A percentile compares a stretch with the other conserved stretches of the same genome.
Conservation (phyloP, 78 protist genomes). For the Cavenderia fasciculata region DNA sequence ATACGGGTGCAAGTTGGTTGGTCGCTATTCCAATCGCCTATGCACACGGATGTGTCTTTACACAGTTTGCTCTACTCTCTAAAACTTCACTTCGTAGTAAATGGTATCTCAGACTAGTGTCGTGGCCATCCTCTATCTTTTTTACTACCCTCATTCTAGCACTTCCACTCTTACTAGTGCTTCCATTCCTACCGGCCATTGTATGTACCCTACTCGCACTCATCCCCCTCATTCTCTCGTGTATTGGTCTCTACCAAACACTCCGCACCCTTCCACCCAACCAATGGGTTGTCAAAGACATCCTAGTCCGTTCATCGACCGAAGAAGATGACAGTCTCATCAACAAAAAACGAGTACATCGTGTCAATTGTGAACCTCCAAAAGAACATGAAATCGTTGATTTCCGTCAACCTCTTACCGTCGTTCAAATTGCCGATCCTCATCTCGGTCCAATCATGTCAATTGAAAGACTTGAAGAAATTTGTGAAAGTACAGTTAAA, state of each 20-base stretch:
- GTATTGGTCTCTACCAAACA: conserved; percentile 20
- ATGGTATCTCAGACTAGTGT: neutral
- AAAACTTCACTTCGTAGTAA: conserved; percentile 10
- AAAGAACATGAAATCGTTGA: conserved; percentile 28
- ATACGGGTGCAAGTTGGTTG: conserved; percentile 1
- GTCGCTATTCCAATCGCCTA: neutral
- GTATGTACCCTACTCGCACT: neutral
- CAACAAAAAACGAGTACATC: neutral
- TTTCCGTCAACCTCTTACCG: conserved; percentile 63
- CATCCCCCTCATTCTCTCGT: neutral
- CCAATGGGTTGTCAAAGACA: conserved; percentile 48
- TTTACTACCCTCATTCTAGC: conserved; percentile 30
- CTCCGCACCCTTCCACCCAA: conserved; percentile 27
- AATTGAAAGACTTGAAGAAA: conserved; percentile 45
- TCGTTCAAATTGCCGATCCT: conserved; percentile 84
- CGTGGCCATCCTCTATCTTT: conserved; percentile 43
- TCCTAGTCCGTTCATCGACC: neutral
- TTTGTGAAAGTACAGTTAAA: conserved; percentile 80
- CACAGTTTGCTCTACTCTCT: conserved; percentile 5
- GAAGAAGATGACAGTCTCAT: conserved; percentile 29
- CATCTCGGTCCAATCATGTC: conserved; percentile 87
- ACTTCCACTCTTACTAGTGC: conserved; percentile 18
- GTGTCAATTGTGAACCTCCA: conserved; percentile 18
- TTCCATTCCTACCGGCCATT: neutral
- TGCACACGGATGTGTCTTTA: conserved; percentile 30